Evolutionary conservation across 305 asterid genomes (phyloP), one percentile per base, ranked within the genome.

Genomic region (Fraxinus albicans): DNA sequence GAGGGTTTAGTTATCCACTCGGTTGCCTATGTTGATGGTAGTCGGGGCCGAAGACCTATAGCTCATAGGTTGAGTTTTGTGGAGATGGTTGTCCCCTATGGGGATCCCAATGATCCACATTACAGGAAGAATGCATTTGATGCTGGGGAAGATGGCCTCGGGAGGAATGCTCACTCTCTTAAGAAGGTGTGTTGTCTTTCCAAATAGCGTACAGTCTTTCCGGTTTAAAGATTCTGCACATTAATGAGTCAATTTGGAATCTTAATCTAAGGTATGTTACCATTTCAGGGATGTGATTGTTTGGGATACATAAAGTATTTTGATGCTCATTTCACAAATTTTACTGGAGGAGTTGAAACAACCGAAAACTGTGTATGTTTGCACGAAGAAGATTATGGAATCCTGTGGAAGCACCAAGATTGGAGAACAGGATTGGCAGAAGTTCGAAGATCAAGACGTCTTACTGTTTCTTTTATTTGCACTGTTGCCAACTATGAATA

Each of bases 41-140:
- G 98, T 84, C 90, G 98, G 73, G 99, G 99, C 44, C 91, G 99
- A 88, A 94, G 99, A 84, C 97, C 97, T 67, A 91, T 94, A 79
- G 98, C 99, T n/a, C 98, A 94, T 86, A 88, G 98, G 89, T 89
- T 97, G 91, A 93, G 98, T 86, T 96, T 96, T 88, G 99, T 92
- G 86, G 99, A 96, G 92, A 94, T 96, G 98, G 98, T 96, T 86
- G 99, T 96, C 65, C 99, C 99, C 36, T 96, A 96, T 86, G 98
- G 99, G 34, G 98, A 97, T 87, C 99, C 99, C 34, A 97, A 95
- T 89, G 98, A 97, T 36, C 99, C 99, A 81, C 99, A 97, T 83
- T 95, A 97, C 89, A 89, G 99, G 75, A 97, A 97, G 82, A 95
- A 94, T 82, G 98, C 99, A 69, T 97, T 97, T 90, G 99, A 97